Base-by-base conservation (phyloP, 352 stramenopile species). In the Globisporangium viniferum region DNA sequence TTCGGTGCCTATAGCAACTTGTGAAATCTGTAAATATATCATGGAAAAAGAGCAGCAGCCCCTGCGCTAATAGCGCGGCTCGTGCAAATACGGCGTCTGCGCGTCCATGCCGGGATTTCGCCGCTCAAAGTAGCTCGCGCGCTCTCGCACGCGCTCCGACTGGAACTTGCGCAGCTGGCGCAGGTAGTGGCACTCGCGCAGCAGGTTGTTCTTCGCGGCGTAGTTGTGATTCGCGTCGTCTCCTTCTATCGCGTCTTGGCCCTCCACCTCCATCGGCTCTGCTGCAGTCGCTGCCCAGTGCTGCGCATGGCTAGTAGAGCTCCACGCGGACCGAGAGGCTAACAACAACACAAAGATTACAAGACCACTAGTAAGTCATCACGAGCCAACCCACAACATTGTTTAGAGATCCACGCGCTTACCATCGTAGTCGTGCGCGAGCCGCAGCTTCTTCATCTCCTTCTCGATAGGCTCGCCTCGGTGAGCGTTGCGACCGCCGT, bases 141-240 rank as follows among this genome's bases (percentile, higher is more conserved):
- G 80, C 2, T 71, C 73, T 8, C 31, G 72, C 69, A 74, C 48
- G n/a, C 77, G 75, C 68, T 91, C 82, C 2, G 82, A 79, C 67
- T 93, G 85, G 66, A 91, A 93, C 64, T 80, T 84, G 54, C 86
- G 82, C 62, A 91, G 64, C 63, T 94, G 86, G 8, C 86, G 86
- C 64, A 92, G 58, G 64, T 86, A 92, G 64, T 94, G 86, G 49
- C 88, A 86, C 69, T 94, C 81, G 39, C 81, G 72, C 46, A 94
- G 74, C 71, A 90, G 76, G 5, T 77, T 64, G 66, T 94, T 94
- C 39, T 79, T 79, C 33, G 77, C 66, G 0, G 73, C 64, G 71
- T 92, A 94, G 35, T 70, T 69, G 27, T 74, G 58, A 67, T 72
- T 55, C 29, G 62, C 3, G 46, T 67, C 61, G 75, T 58, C 68